Base-by-base conservation (phyloP, 306 rosid species). In the Clitoria ternatea region DNA sequence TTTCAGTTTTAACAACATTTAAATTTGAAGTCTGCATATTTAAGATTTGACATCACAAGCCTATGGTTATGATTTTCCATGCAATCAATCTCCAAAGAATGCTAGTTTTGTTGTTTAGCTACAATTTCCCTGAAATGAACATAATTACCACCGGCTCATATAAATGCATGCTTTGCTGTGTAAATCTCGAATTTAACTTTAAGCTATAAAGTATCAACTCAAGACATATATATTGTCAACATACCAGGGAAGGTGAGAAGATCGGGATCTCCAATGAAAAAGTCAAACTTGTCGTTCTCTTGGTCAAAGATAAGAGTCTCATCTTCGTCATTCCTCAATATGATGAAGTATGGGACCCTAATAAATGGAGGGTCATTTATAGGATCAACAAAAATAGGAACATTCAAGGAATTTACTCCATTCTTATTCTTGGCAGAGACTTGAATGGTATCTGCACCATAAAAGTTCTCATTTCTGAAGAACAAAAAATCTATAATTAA, bases 341-440 rank as follows among this genome's bases (percentile, higher is more conserved):
- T 84, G 35, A 92, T 87, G 69, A 82, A 69, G 74, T 77, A 71
- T 36, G 94, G 97, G 55, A 26, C 85, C 37, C 65, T 84, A 82
- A 92, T 84, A 73, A 71, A 87, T 49, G 97, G 96, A 56, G 96
- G 88, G 61, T 92, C 97, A 53, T 89, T 92, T 45, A 92, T 81
- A 26, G 97, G 94, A 43, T 89, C 94, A 35, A 92, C 86, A 27
- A 68, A 59, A 54, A 92, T 66, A 30, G 92, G 97, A 74, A 92
- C 76, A 20, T 69, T 83, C 64, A 92, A 60, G 17, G 79, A 78
- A 61, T 85, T 89, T 40, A 79, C 66, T 55, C 97, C 97, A 64
- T 92, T 81, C 72, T 61, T 84, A 50, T 87, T 89, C 80, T 69
- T 87, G 2, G 90, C 82, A 17, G 86, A 77, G 24, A 92, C 66